Base-by-base conservation (phyloP, 2,329 filamentous ascomycete genomes). In the Mollisia scopiformis region DNA sequence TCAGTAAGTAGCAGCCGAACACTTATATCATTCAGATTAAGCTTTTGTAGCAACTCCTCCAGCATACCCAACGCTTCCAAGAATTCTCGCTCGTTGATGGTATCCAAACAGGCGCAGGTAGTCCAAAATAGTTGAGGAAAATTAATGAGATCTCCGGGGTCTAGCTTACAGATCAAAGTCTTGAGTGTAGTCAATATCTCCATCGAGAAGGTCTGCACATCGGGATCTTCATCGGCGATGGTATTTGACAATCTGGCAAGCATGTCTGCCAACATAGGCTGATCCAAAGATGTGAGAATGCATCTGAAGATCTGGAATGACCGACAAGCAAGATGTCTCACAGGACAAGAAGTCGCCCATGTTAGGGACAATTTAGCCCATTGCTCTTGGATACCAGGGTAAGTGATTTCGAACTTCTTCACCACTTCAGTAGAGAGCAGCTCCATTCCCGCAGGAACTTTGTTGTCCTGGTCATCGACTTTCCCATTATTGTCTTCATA, bases 121-220 rank as follows among this genome's bases (percentile, higher is more conserved):
- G 94, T 96, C 96, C 96, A 99, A 76, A 99, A 98, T 1, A 99
- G 80, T 71, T 98, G 94, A 1, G 95, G 95, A 66, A 97, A 97
- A n/a, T 88, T 87, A 51, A 96, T 77, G 1, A 99, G 82, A 72
- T 93, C 90, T 37, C 90, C 85, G 0, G 90, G 83, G 21, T 93
- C 88, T 28, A 98, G 79, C 58, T 94, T 95, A 66, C 88, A 85
- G 59, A 99, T 96, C 47, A 99, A 89, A 0, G 93, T 93, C 72
- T 96, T 93, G 55, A 99, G 76, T 0, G 96, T 99, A 0, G 93
- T 97, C 56, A 99, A 77, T 59, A 99, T 98, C 73, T 99, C 96
- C 89, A 98, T 94, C 0, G 95, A 96, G 71, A 99, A 99, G 0
- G 93, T 94, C 71, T 97, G 92, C 57, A 97, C 96, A 76, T 98